Percentiles rank a stretch among this genome's conserved stretches.
These are phyloP conservation scores for Porcisia hertigi DNA, from an alignment of 208 protist genomes.

Conservation along the genomic window DNA sequence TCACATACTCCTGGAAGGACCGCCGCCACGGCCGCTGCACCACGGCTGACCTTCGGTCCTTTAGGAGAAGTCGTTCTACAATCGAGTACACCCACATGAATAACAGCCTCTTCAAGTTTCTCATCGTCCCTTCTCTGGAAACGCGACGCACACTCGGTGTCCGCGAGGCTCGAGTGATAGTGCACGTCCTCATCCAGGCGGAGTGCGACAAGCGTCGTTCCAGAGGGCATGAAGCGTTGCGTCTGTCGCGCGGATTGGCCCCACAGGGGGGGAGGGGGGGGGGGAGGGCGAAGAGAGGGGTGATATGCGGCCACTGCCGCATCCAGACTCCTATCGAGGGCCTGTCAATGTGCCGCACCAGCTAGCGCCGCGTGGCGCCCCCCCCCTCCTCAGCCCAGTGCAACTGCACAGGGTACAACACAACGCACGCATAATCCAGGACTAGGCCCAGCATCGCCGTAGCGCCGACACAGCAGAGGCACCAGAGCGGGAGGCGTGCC, in stretches of 20 bases:
- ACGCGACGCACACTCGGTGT: too few species aligned
- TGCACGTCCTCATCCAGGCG: not conserved
- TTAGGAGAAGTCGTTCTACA: too few species aligned
- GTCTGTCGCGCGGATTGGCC: not conserved
- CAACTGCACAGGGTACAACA: too few species aligned
- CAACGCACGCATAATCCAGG: too few species aligned
- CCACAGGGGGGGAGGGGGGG: not conserved
- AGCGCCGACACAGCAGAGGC: not conserved
- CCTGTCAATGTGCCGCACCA: not conserved
- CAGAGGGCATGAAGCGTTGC: not conserved
- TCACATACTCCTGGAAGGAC: too few species aligned
- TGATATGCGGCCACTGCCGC: not conserved
- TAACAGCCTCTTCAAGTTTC: not conserved
- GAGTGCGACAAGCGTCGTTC: not conserved
- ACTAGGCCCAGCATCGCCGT: too few species aligned
- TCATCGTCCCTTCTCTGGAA: too few species aligned
- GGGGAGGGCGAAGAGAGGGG: too few species aligned
- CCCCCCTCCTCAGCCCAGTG: too few species aligned
- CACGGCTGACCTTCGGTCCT: too few species aligned
- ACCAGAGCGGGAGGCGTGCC: not conserved
- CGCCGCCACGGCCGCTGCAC: too few species aligned
- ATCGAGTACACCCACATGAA: not conserved
- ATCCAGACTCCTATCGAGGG: not conserved
- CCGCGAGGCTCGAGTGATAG: too few species aligned
- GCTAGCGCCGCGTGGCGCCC: not conserved